phyloP scores from a whole-genome alignment of 2,329 filamentous ascomycete species.

The Biscogniauxia marginata region DNA sequence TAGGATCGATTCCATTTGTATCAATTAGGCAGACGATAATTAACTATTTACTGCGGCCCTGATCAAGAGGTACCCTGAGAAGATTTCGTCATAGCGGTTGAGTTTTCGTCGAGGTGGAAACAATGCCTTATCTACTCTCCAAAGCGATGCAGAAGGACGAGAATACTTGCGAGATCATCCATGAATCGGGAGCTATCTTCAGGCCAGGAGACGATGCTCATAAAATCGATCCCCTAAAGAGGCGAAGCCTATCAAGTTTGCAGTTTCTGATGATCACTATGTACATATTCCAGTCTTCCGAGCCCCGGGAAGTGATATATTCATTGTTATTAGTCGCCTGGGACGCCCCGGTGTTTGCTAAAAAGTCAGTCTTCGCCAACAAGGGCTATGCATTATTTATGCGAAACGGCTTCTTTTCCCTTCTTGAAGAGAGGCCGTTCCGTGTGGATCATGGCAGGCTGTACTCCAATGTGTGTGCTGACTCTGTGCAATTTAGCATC shows the following conservation, averaged over 20 bases:
- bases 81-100: neutral
- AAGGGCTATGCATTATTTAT: constrained; percentile 5
- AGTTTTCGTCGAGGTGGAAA: constrained; percentile 3
- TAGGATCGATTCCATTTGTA: too few species aligned
- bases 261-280: constrained; percentile 36
- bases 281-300: constrained; percentile 29
- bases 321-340: constrained; percentile 34
- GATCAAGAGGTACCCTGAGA: neutral
- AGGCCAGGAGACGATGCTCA: neutral
- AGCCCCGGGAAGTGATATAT: constrained; percentile 35
- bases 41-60: neutral
- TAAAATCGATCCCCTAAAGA: neutral
- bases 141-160: constrained; percentile 35
- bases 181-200: constrained; percentile 36
- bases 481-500: constrained; percentile 36
- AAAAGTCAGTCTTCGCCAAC: neutral
- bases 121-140: constrained; percentile 24
- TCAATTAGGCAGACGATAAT: too few species aligned
- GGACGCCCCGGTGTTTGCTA: constrained; percentile 27
- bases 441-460: constrained; percentile 33
- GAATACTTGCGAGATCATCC: constrained; percentile 26
- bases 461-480: constrained; percentile 32
- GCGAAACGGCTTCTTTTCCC: constrained; percentile 11
- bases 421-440: constrained; percentile 28
- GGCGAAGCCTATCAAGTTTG: constrained; percentile 27